phyloP scores from a whole-genome alignment of 257 asterid genomes.

The Salvia splendens region DNA sequence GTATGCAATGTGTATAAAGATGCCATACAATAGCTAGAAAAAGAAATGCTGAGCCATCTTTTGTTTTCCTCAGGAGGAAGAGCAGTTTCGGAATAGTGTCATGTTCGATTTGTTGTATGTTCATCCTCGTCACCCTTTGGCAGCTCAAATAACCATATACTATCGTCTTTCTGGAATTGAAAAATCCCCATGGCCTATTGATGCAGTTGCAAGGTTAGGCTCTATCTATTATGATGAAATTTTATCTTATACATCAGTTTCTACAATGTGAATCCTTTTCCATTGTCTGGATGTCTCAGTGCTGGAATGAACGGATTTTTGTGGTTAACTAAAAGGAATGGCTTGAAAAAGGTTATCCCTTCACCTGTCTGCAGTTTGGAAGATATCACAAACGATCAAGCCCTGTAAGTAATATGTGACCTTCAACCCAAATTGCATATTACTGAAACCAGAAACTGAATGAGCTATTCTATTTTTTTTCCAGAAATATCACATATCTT shows the following conservation, averaged over 20 bases:
- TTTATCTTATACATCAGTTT: conserved; percentile 11
- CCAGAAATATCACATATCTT: conserved; percentile 85
- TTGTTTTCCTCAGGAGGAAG: conserved; percentile 64
- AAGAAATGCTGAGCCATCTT: conserved; percentile 17
- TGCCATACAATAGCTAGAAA: conserved; percentile 5
- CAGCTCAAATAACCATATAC: conserved; percentile 58
- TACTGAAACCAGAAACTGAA: conserved; percentile 15
- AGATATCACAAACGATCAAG: conserved; percentile 56
- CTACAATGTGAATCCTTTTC: conserved; percentile 27
- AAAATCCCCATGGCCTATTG: conserved; percentile 54
- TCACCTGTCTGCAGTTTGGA: conserved; percentile 64
- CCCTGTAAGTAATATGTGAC: conserved; percentile 58
- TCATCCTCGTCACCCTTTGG: conserved; percentile 66
- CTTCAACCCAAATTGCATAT: conserved; percentile 1
- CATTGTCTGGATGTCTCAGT: conserved; percentile 47
- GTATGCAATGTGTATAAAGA: no score
- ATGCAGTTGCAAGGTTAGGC: conserved; percentile 55
- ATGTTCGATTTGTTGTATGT: conserved; percentile 83
- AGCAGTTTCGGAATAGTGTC: conserved; percentile 71
- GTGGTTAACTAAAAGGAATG: conserved; percentile 74
- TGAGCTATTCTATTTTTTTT: conserved; percentile 32
- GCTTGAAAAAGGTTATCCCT: conserved; percentile 46
- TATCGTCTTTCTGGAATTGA: conserved; percentile 50
- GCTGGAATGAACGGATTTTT: conserved; percentile 93
- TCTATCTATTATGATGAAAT: conserved; percentile 10